Evolutionary conservation across 2,329 filamentous ascomycete species (phyloP).

Genomic region (Tolypocladium tropicale): DNA sequence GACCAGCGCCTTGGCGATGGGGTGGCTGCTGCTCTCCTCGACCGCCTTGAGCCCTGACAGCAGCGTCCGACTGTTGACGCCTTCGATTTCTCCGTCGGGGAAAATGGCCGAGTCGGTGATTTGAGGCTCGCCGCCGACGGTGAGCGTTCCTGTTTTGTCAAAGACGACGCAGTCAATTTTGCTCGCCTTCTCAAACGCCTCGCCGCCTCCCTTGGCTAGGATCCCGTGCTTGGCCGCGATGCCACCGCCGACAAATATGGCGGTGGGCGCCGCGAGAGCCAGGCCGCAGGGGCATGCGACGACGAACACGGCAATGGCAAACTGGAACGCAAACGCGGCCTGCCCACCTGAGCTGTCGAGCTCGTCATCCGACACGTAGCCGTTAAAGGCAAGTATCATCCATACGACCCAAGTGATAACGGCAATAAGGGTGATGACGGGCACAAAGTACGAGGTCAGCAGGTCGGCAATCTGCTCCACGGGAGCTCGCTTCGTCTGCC

Average conservation of each 20-base stretch:
- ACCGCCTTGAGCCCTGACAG: slow-evolving; percentile 48
- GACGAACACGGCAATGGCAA: slow-evolving; percentile 79
- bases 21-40: slow-evolving; percentile 66
- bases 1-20: slow-evolving; percentile 61
- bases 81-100: slow-evolving; percentile 13
- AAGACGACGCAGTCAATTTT: slow-evolving; percentile 71
- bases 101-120: slow-evolving; percentile 47
- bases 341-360: slow-evolving; percentile 51
- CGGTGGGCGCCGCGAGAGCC: slow-evolving; percentile 75
- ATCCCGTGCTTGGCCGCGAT: slow-evolving; percentile 72
- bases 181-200: slow-evolving; percentile 78
- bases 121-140: slow-evolving; percentile 58
- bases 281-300: slow-evolving; percentile 80
- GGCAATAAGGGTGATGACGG: slow-evolving; percentile 58
- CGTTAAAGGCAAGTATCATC: slow-evolving; percentile 53
- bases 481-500: slow-evolving; percentile 64
- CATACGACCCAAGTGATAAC: slow-evolving; percentile 63
- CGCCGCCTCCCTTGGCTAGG: slow-evolving; percentile 72
- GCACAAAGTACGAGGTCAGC: slow-evolving; percentile 69
- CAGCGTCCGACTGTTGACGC: slow-evolving; percentile 20
- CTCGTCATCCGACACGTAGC: slow-evolving; percentile 45
- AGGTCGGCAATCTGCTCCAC: slow-evolving; percentile 66
- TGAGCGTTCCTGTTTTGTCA: slow-evolving; percentile 82
- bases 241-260: slow-evolving; percentile 73
- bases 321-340: slow-evolving; percentile 66